Conservation (phyloP, 1,139 yeast genomes). For the Blastobotrys persicus region DNA sequence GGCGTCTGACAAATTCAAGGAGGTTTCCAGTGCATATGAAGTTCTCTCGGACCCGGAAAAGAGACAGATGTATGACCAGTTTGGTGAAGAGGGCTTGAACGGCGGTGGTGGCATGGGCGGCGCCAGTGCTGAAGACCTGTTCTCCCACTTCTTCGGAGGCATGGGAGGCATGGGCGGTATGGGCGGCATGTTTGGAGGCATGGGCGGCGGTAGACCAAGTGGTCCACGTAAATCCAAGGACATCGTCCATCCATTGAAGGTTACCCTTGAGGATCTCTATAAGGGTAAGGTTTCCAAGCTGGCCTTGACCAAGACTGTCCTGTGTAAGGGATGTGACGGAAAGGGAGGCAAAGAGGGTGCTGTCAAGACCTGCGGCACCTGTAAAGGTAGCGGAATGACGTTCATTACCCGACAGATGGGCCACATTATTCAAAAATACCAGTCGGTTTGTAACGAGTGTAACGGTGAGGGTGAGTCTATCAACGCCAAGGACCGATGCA, state of each 20-base stretch:
- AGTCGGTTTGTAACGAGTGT: conserved; percentile 91
- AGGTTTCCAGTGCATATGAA: conserved; percentile 80
- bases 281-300: conserved; percentile 93
- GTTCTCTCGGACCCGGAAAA: conserved; percentile 81
- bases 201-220: conserved; percentile 64
- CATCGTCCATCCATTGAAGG: conserved; percentile 82
- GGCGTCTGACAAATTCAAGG: conserved; percentile 96
- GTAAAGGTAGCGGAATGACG: conserved; percentile 90
- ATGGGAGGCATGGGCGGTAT: conserved; percentile 47
- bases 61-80: conserved; percentile 83
- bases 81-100: conserved; percentile 87
- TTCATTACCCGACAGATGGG: conserved; percentile 98
- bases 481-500: conserved; percentile 87
- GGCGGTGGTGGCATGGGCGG: conserved; percentile 80
- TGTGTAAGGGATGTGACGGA: conserved; percentile 89
- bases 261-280: conserved; percentile 82
- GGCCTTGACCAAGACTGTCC: conserved; percentile 86
- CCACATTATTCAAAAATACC: conserved; percentile 97
- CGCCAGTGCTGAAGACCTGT: conserved; percentile 77
- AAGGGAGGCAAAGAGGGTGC: conserved; percentile 94
- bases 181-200: conserved; percentile 48
- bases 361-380: conserved; percentile 79
- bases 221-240: conserved; percentile 80
- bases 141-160: conserved; percentile 90
- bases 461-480: conserved; percentile 88